These are phyloP conservation scores for Amaranthus cruentus DNA, from an alignment of 148 eudicot genomes.

Conservation along the genomic window DNA sequence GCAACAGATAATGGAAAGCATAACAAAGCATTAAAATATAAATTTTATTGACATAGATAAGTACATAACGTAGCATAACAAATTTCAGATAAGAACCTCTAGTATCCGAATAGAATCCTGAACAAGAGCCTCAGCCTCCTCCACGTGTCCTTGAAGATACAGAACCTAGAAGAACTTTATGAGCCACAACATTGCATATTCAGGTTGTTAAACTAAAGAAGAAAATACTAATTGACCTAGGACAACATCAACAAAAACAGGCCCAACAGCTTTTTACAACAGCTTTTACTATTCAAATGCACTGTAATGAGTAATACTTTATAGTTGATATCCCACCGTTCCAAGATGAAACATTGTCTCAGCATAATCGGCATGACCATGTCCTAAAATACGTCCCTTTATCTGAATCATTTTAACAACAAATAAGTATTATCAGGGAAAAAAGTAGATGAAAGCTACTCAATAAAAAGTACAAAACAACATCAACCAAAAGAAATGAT, in stretches of 20 bases:
- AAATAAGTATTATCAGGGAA: background rate
- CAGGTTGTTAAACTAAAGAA: background rate
- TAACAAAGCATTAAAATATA: conserved; percentile 9
- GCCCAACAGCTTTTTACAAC: background rate
- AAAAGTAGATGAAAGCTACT: background rate
- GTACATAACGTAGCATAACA: background rate
- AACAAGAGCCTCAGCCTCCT: conserved; percentile 69
- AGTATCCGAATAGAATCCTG: conserved; percentile 66
- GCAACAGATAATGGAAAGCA: background rate
- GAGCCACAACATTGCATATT: background rate
- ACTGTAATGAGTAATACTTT: background rate
- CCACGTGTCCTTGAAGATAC: conserved; percentile 64
- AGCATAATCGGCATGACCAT: conserved; percentile 75
- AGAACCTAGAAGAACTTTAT: conserved; percentile 48
- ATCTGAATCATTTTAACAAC: conserved; percentile 40
- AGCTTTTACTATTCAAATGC: background rate
- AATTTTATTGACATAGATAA: background rate
- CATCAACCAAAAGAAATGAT: background rate
- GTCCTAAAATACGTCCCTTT: conserved; percentile 85
- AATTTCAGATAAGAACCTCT: conserved; percentile 47
- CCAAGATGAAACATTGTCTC: conserved; percentile 98
- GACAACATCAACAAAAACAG: background rate
- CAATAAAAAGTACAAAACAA: background rate
- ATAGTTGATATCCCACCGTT: conserved; percentile 39
- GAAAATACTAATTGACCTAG: conserved; percentile 1